Percentiles rank a stretch among this genome's conserved stretches.
These are phyloP conservation scores for Silene uniflora DNA, from an alignment of 148 eudicot genomes.

Conservation along the genomic window DNA sequence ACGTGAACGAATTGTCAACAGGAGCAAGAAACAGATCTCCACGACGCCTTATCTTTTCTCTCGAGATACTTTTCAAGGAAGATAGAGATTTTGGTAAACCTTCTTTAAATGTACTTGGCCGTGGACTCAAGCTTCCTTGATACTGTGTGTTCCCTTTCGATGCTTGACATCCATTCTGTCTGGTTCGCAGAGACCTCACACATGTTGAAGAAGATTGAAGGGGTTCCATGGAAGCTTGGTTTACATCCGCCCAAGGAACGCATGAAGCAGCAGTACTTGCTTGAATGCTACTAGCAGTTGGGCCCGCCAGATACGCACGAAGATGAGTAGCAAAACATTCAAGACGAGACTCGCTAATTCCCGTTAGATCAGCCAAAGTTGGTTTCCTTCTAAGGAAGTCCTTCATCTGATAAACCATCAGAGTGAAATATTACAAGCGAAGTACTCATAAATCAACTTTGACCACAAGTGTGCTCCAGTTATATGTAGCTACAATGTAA, in stretches of 20 bases:
- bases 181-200: slow-evolving; percentile 41
- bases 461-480: not conserved
- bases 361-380: slow-evolving; percentile 73
- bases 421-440: not conserved
- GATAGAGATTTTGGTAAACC: slow-evolving; percentile 38
- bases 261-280: slow-evolving; percentile 23
- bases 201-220: slow-evolving; percentile 27
- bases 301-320: slow-evolving; percentile 57
- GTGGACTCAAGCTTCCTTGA: slow-evolving; percentile 63
- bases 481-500: not conserved
- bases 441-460: not conserved
- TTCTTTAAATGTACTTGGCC: slow-evolving; percentile 61
- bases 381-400: slow-evolving; percentile 70
- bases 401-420: slow-evolving; percentile 52
- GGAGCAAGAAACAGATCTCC: slow-evolving; percentile 50
- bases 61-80: slow-evolving; percentile 41
- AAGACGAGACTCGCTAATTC: slow-evolving; percentile 82
- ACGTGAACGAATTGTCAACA: slow-evolving; percentile 21
- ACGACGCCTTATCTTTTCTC: slow-evolving; percentile 48
- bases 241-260: slow-evolving; percentile 22
- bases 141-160: slow-evolving; percentile 34
- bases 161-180: slow-evolving; percentile 38
- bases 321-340: slow-evolving; percentile 69
- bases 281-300: slow-evolving; percentile 34
- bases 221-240: slow-evolving; percentile 27